Evolutionary conservation across 495 filamentous ascomycete species (phyloP), one percentile per base, ranked within the genome.

Genomic region (Aspergillus cavernicola): DNA sequence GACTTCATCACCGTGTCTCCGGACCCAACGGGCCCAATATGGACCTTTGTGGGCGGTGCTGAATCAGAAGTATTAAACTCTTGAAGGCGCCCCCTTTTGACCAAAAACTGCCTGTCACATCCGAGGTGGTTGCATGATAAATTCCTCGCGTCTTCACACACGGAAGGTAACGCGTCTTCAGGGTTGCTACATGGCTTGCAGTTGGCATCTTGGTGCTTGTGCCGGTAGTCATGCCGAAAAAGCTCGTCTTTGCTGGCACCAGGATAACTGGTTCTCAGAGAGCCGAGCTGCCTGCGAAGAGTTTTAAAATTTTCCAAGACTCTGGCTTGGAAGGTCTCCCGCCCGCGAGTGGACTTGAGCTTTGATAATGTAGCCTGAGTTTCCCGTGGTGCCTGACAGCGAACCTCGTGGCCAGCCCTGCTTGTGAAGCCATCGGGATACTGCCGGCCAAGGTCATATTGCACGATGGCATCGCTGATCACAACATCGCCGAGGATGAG

Each of bases 401-500:
- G 6, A 1, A 9, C 23, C 11, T 50, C 37, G 50, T 46, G 8
- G 44, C 13, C 16, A 38, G 53, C 16, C 22, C 68, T 72, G 12
- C 50, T 39, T 7, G 44, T 23, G 40, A 65, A 65, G 12, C 40
- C 46, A 16, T 59, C 56, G 0, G 64, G 57, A 36, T 44, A 54
- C 26, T 50, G 62, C 28, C 61, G 50, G 19, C 71, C 71, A 47
- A 67, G 59, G 26, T 70, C 66, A 52, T 68, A 64, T 20, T 75
- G 62, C 5, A 49, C 33, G 15, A 49, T 28, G 1, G 32, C 8
- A 68, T 58, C 5, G 67, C 52, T 29, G 15, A 78, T 64, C 13
- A 77, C 54, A 0, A 77, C 70, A 53, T 78, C 73, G 11, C 75
- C 74, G 3, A 75, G 56, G 13, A 71, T 49, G 6, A 69, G 52